Conservation (phyloP, 2,329 filamentous ascomycete genomes). For the Nigrospora osmanthi region DNA sequence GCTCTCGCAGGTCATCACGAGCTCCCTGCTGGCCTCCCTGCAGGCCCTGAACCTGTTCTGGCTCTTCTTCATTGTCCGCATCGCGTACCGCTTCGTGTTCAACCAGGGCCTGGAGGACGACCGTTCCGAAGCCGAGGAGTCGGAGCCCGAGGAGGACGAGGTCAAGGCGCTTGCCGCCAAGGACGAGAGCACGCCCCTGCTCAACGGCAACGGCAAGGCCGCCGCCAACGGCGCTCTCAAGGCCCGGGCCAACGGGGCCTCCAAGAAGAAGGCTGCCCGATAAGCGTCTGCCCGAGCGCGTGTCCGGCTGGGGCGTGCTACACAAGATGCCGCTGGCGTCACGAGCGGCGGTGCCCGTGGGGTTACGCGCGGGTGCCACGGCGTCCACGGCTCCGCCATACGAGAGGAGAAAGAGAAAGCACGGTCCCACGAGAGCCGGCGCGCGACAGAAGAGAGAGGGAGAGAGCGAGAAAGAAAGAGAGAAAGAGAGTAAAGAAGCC, state of each 20-base stretch:
- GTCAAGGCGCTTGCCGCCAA: slow-evolving; percentile 10
- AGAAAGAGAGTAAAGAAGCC: no score
- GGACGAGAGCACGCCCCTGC: slow-evolving; percentile 9
- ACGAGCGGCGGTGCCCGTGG: no score
- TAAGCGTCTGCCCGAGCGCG: neutral
- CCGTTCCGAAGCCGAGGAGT: slow-evolving; percentile 61
- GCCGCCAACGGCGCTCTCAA: slow-evolving; percentile 14
- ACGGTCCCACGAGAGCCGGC: no score
- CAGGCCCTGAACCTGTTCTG: slow-evolving; percentile 77
- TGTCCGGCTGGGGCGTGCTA: no score
- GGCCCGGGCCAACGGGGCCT: slow-evolving; percentile 10
- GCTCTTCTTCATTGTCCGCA: slow-evolving; percentile 70
- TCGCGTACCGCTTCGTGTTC: slow-evolving; percentile 62
- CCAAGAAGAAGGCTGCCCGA: slow-evolving; percentile 10
- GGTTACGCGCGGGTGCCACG: no score
- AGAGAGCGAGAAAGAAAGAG: no score
- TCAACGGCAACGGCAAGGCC: slow-evolving; percentile 16
- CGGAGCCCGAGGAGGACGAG: slow-evolving; percentile 41
- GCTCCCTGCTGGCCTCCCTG: slow-evolving; percentile 54
- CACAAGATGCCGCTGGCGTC: no score
- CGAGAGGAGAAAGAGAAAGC: no score
- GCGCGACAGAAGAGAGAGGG: no score
- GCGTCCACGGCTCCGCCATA: no score
- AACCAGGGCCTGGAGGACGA: slow-evolving; percentile 60
- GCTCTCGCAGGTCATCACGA: slow-evolving; percentile 61